A percentile compares a stretch with the other conserved stretches of the same genome.
Evolutionary conservation across 148 eudicot species (phyloP).

Genomic region (Oxyria digyna): DNA sequence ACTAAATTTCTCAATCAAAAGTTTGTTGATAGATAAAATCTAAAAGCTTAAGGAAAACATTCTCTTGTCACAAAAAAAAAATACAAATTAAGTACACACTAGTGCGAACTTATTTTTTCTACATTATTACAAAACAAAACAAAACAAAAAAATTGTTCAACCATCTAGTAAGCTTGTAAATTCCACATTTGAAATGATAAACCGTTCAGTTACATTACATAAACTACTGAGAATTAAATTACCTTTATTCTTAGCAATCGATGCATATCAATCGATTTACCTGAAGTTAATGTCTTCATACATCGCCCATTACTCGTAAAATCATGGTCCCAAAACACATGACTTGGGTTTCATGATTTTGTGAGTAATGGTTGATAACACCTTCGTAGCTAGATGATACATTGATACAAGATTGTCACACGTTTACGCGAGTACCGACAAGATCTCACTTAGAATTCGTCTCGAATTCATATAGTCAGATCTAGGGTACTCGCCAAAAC

Average conservation of each 20-base stretch:
- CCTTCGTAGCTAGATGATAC: not conserved
- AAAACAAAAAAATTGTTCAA: too few relatives aligned
- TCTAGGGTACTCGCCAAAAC: conserved; percentile 9
- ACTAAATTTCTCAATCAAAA: too few relatives aligned
- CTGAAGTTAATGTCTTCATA: not conserved
- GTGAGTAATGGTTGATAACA: not conserved
- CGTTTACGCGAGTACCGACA: conserved; percentile 3
- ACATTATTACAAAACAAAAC: too few relatives aligned
- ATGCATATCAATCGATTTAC: not conserved
- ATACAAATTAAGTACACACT: too few relatives aligned
- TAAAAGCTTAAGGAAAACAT: too few relatives aligned
- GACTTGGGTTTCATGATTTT: conserved; percentile 3
- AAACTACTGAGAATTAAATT: conserved; percentile 1
- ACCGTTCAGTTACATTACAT: not conserved
- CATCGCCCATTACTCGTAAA: conserved; percentile 4
- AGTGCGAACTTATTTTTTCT: too few relatives aligned
- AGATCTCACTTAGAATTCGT: conserved; percentile 9
- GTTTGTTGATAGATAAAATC: too few relatives aligned
- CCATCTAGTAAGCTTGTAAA: not conserved
- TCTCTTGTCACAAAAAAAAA: too few relatives aligned
- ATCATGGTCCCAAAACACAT: not conserved
- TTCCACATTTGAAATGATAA: not conserved
- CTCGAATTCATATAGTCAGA: conserved; percentile 10
- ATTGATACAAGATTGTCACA: not conserved
- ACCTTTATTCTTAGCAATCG: not conserved